Evolutionary conservation across 345 rosid species (phyloP), one percentile per base, ranked within the genome.

Genomic region (Erucastrum elatum): DNA sequence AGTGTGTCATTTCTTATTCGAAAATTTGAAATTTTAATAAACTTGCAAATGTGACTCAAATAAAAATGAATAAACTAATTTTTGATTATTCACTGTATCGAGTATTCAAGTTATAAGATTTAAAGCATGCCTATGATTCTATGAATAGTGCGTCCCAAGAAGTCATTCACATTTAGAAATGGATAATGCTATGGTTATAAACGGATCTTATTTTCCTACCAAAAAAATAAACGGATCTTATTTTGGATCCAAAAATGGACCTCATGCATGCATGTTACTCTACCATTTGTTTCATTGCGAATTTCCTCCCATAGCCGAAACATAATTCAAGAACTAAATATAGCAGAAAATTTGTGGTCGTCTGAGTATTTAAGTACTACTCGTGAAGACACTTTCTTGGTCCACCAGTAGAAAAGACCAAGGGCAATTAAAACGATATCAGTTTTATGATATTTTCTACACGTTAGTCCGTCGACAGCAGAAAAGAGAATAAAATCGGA

Each of bases 231-330:
- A 67, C 7, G 9, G 33, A 59, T 44, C 8, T 56, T n/a, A 31
- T 30, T 35, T 33, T 29, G 29, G 13, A 61, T 16, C 65, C 65
- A 61, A 29, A 61, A 29, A 13, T 61, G 35, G 37, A 13, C 25
- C n/a, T 66, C 17, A 26, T 69, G 62, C 53, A 6, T 46, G 69
- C 74, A 68, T 68, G 69, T 76, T 60, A 61, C 69, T 69, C 35
- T 34, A 76, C 74, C 69, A 60, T 61, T 76, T 21, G 64, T 60
- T 6, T 62, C 13, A 25, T 69, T 69, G 66, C 34, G n/a, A 44
- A 12, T 77, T 49, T 51, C 55, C 26, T 44, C 74, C 39, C 64
- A 31, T 6, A 30, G 68, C 13, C 29, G 34, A 49, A 64, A 68
- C 53, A 77, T 12, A 44, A 69, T 25, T 62, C 17, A 4, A 17